These are phyloP conservation scores for Cytospora chrysosperma DNA, from an alignment of 2,329 filamentous ascomycete genomes.

Conservation along the genomic window DNA sequence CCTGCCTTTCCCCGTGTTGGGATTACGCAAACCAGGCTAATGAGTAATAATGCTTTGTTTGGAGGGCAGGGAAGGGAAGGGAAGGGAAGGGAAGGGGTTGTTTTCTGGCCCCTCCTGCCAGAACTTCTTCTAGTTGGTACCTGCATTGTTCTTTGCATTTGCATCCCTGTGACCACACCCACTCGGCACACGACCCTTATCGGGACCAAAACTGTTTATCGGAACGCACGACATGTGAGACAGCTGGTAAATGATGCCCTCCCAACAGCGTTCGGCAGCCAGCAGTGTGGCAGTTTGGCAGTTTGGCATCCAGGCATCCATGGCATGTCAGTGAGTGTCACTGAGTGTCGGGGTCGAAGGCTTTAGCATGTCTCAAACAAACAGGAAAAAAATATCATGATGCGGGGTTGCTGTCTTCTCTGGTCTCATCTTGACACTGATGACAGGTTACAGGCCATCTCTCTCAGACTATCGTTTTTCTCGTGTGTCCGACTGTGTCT, in stretches of 20 bases:
- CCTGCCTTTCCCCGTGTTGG: neutral
- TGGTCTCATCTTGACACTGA: neutral
- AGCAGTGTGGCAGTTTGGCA: neutral
- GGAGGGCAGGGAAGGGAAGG: no score
- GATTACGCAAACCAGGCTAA: neutral
- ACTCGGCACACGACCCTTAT: neutral
- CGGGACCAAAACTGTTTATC: neutral
- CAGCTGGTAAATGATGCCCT: neutral
- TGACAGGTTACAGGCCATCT: neutral
- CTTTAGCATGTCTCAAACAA: neutral
- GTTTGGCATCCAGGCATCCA: neutral
- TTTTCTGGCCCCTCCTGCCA: no score
- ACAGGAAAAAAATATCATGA: neutral
- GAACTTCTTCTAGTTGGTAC: neutral
- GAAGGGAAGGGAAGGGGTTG: no score
- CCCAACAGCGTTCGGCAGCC: neutral
- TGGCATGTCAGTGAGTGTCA: no score
- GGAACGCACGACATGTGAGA: neutral
- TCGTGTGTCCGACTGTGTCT: neutral
- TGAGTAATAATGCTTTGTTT: neutral
- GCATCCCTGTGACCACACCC: neutral
- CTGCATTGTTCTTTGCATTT: neutral
- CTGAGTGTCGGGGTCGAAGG: neutral
- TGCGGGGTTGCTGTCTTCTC: neutral
- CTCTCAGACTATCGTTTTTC: neutral